Conservation (phyloP, 805 yeast species). For the Torulaspora delbrueckii region DNA sequence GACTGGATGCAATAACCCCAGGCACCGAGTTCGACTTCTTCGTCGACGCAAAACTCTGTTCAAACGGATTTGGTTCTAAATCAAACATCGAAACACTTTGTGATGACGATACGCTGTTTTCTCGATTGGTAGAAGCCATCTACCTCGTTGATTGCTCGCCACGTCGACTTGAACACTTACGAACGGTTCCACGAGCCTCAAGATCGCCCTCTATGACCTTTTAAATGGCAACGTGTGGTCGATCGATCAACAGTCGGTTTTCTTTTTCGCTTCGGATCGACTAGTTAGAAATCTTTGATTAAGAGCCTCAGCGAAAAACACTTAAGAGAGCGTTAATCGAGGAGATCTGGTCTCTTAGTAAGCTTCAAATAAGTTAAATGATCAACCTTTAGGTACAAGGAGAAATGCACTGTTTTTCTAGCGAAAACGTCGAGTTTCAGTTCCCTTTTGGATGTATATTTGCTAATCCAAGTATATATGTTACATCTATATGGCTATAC, state of each 20-base stretch:
- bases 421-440: neutral
- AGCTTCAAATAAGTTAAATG: neutral
- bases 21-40: constrained; percentile 14
- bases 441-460: neutral
- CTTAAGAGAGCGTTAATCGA: neutral
- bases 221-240: neutral
- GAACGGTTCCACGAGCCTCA: neutral
- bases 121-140: constrained; percentile 9
- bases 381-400: neutral
- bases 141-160: neutral
- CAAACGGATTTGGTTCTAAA: constrained; percentile 92
- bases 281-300: neutral
- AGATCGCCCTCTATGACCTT: neutral
- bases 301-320: neutral
- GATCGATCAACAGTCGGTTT: neutral
- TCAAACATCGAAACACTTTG: constrained; percentile 54
- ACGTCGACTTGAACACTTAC: neutral
- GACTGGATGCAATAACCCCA: neutral
- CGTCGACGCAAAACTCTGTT: constrained; percentile 79
- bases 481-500: constrained; percentile 4
- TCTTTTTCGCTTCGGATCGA: constrained; percentile 3
- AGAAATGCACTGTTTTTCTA: neutral
- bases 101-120: constrained; percentile 38
- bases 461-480: constrained; percentile 1
- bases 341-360: neutral